Evolutionary conservation across 1,139 yeast species (phyloP).

Genomic region (Suhomyces wounanorum): DNA sequence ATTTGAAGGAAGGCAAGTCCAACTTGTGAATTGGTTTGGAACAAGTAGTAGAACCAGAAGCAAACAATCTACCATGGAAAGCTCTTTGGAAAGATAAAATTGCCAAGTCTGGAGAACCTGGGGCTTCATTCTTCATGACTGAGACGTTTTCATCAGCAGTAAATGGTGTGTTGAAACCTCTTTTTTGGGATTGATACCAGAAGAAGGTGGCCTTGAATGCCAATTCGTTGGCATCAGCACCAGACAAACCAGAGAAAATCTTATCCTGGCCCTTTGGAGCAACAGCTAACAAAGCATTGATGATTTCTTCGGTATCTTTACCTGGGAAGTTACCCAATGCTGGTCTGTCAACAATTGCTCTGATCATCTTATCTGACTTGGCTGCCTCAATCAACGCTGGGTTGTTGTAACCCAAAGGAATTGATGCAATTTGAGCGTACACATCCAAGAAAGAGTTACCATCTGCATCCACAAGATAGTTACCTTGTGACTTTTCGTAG

Average conservation of each 20-base stretch:
- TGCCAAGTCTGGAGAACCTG: slow-evolving; percentile 76
- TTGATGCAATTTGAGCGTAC: slow-evolving; percentile 77
- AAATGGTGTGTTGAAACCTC: slow-evolving; percentile 54
- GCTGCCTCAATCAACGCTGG: slow-evolving; percentile 67
- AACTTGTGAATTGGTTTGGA: slow-evolving; percentile 83
- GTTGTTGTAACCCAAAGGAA: slow-evolving; percentile 78
- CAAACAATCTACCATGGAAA: slow-evolving; percentile 84
- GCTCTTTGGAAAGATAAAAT: slow-evolving; percentile 72
- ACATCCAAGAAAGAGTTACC: slow-evolving; percentile 70
- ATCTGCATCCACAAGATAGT: slow-evolving; percentile 71
- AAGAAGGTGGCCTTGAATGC: slow-evolving; percentile 85
- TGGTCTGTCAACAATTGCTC: slow-evolving; percentile 73
- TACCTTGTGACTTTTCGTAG: slow-evolving; percentile 67
- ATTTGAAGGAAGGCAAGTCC: slow-evolving; percentile 80
- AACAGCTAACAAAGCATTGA: slow-evolving; percentile 56
- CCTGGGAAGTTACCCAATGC: slow-evolving; percentile 79
- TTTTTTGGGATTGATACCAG: slow-evolving; percentile 65
- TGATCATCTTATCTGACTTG: slow-evolving; percentile 61
- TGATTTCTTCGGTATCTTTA: slow-evolving; percentile 57
- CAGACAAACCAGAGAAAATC: slow-evolving; percentile 76
- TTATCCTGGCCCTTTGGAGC: slow-evolving; percentile 73
- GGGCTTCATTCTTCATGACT: slow-evolving; percentile 67
- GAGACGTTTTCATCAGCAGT: slow-evolving; percentile 60
- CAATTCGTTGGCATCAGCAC: slow-evolving; percentile 83
- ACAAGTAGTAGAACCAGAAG: slow-evolving; percentile 74